A percentile compares a stretch with the other conserved stretches of the same genome.
These are phyloP conservation scores for barley (Hordeum vulgare) DNA, from an alignment of 176 grass and related monocot species.

Conservation along the genomic window MorexV3_pseudomolecules_assembly NC_058522.1:476482345-476482844, in stretches of 20 bases:
- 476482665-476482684: no score
- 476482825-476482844: no score
- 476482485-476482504: background rate
- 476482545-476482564: background rate
- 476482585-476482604: background rate
- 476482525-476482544: background rate
- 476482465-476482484: background rate
- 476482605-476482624: background rate
- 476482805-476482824: no score
- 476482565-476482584: constrained; percentile 1
- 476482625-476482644: no score
- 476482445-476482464: background rate
- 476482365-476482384: background rate
- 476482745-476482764: no score
- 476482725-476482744: no score
- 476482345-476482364: background rate
- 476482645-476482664: no score
- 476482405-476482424: background rate
- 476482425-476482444: background rate
- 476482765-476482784: no score
- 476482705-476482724: no score
- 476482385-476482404: background rate
- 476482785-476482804: no score
- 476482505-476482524: background rate
- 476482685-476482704: no score